phyloP scores from a whole-genome alignment of 495 filamentous ascomycete genomes.

The Umbilicaria muhlenbergii region DNA sequence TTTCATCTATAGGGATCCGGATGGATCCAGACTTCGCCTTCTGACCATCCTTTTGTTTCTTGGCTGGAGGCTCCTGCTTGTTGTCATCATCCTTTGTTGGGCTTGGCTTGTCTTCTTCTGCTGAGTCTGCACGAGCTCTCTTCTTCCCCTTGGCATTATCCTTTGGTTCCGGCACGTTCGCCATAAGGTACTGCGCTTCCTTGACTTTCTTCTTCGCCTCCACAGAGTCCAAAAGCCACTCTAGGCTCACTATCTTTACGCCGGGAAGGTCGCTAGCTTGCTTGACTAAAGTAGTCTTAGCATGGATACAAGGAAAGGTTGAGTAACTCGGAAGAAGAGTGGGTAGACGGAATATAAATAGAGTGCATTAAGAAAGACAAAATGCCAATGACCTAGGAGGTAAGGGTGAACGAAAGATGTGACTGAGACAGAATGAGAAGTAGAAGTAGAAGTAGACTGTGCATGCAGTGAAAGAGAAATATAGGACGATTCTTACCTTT shows the following conservation, averaged over 20 bases:
- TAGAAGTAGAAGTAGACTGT: not conserved
- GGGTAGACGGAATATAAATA: not conserved
- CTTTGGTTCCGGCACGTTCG: constrained; percentile 2
- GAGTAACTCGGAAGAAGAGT: too few relatives aligned
- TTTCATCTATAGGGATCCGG: constrained; percentile 36
- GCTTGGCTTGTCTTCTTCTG: constrained; percentile 2
- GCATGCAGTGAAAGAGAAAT: too few relatives aligned
- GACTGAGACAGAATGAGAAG: too few relatives aligned
- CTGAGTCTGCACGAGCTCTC: not conserved
- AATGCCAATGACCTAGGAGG: too few relatives aligned
- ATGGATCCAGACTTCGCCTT: constrained; percentile 23
- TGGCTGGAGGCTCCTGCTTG: constrained; percentile 15
- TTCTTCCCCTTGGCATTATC: constrained; percentile 13
- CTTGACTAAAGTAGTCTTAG: too few relatives aligned
- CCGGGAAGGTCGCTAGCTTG: constrained; percentile 27
- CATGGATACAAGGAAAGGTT: too few relatives aligned
- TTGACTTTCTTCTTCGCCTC: constrained; percentile 24
- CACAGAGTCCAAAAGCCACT: constrained; percentile 45
- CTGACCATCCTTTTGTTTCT: constrained; percentile 29
- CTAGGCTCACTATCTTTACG: constrained; percentile 41
- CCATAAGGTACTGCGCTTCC: constrained; percentile 25
- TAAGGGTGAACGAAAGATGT: not conserved
- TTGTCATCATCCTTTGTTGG: constrained; percentile 13
- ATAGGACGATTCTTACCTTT: constrained; percentile 19
- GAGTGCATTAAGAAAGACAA: too few relatives aligned